A percentile compares a stretch with the other conserved stretches of the same genome.
These are phyloP conservation scores for Isabelozyma rhagii DNA, from an alignment of 805 yeast species.

Conservation along the genomic window DNA sequence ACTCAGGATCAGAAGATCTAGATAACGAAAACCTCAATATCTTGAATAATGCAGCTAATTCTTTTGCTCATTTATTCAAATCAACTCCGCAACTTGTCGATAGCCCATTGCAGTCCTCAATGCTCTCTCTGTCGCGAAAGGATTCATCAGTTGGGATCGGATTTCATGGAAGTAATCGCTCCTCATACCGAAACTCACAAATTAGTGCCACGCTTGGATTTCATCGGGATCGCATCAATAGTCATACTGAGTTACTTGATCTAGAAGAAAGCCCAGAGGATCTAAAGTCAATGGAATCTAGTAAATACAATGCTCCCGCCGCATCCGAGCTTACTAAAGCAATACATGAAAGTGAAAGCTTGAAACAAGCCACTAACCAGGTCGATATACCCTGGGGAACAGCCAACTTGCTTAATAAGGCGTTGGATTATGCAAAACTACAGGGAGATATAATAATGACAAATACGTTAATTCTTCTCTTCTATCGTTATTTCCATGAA, in stretches of 20 bases:
- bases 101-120: neutral
- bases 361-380: neutral
- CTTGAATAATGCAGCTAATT: constrained; percentile 10
- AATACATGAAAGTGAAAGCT: constrained; percentile 8
- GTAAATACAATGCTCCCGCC: constrained; percentile 1
- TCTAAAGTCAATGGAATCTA: constrained; percentile 2
- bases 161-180: constrained; percentile 2
- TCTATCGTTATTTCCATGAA: constrained; percentile 30
- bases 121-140: constrained; percentile 11
- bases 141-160: constrained; percentile 17
- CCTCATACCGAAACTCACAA: neutral
- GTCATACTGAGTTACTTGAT: constrained; percentile 3
- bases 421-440: constrained; percentile 49
- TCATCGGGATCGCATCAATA: constrained; percentile 1
- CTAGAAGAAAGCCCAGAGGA: constrained; percentile 12
- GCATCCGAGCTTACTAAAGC: constrained; percentile 26
- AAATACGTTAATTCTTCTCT: constrained; percentile 54
- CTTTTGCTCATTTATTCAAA: neutral
- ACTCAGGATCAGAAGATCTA: constrained; percentile 17
- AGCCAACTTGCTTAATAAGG: constrained; percentile 44
- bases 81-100: neutral
- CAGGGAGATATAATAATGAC: constrained; percentile 68
- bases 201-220: neutral
- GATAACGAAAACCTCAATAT: constrained; percentile 34
- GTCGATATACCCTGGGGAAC: constrained; percentile 46